These are phyloP conservation scores for Candida vartiovaarae DNA, from an alignment of 805 yeast species.

Conservation along the genomic window DNA sequence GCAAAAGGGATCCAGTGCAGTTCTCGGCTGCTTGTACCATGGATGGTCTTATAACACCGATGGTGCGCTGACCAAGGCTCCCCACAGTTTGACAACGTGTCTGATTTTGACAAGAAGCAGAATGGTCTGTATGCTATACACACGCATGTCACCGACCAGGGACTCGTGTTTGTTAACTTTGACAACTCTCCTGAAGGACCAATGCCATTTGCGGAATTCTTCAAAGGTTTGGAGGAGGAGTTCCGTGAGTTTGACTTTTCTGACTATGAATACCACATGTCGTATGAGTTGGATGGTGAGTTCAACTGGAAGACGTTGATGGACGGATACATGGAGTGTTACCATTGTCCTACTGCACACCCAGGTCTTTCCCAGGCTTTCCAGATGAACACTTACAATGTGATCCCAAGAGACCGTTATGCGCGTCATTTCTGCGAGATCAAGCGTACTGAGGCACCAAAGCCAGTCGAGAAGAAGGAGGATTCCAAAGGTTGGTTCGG, in stretches of 20 bases:
- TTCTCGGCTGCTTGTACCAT: conserved; percentile 55
- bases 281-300: conserved; percentile 54
- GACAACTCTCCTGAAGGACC: conserved; percentile 32
- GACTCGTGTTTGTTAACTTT: conserved; percentile 51
- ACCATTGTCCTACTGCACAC: conserved; percentile 64
- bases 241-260: conserved; percentile 51
- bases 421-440: conserved; percentile 58
- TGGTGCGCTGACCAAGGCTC: conserved; percentile 53
- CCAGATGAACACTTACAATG: conserved; percentile 59
- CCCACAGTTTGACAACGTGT: conserved; percentile 57
- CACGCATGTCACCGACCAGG: conserved; percentile 48
- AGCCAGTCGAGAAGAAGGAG: conserved; percentile 22
- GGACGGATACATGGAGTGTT: conserved; percentile 65
- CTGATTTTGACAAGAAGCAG: conserved; percentile 49
- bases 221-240: conserved; percentile 42
- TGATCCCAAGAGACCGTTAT: conserved; percentile 50
- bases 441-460: conserved; percentile 26
- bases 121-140: conserved; percentile 49
- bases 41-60: conserved; percentile 64
- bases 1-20: conserved; percentile 49
- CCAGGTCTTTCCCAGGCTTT: conserved; percentile 53
- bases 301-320: conserved; percentile 62
- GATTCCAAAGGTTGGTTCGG: conserved; percentile 45
- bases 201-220: conserved; percentile 46
- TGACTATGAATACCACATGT: conserved; percentile 59